phyloP scores from a whole-genome alignment of 495 filamentous ascomycete genomes.

The Talaromyces thailandensis region DNA sequence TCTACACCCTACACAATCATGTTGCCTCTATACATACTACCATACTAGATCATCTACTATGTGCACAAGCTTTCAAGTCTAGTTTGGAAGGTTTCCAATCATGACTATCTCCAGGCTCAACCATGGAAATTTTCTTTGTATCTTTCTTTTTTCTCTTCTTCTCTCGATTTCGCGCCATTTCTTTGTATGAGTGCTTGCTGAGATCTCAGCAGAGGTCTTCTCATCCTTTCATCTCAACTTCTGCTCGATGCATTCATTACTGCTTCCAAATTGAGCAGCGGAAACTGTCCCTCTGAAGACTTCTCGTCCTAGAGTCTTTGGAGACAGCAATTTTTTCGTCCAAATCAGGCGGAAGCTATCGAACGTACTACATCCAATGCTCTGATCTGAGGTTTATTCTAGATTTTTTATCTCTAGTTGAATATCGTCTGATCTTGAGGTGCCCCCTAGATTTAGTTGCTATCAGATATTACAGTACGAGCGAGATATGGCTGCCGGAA shows the following conservation, averaged over 20 bases:
- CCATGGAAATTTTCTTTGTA: background rate
- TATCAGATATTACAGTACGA: background rate
- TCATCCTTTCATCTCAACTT: background rate
- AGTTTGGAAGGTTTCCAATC: background rate
- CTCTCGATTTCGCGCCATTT: background rate
- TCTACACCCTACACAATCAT: background rate
- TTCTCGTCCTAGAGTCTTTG: background rate
- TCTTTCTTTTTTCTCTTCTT: background rate
- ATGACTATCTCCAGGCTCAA: background rate
- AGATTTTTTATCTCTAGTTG: background rate
- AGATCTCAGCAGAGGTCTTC: background rate
- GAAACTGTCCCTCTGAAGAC: background rate
- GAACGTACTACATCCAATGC: background rate
- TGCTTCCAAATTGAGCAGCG: background rate
- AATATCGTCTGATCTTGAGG: background rate
- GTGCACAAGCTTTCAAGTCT: background rate
- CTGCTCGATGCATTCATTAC: background rate
- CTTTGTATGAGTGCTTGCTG: background rate
- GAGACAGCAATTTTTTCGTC: background rate
- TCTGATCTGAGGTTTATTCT: background rate
- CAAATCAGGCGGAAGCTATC: background rate
- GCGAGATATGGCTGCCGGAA: background rate
- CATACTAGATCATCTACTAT: background rate
- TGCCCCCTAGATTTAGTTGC: background rate
- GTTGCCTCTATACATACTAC: background rate